Evolutionary conservation across 306 rosid species (phyloP), one percentile per base, ranked within the genome.

Genomic region (Vicia faba): DNA sequence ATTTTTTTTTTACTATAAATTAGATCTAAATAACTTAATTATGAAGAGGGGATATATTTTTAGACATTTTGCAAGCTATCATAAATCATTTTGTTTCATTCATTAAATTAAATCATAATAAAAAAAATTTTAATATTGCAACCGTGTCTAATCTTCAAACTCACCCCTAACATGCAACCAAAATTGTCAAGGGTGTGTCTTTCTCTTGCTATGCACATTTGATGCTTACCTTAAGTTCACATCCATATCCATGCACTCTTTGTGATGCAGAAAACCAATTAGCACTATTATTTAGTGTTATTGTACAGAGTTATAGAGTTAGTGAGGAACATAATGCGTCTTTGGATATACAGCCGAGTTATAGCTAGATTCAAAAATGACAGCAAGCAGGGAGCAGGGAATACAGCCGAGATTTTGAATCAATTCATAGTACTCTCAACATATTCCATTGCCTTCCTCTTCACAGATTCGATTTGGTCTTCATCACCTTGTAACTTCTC

Each of bases 401-500:
- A 4, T 41, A 36, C 56, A 48, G 57, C 61, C 49, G 26, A 16
- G 13, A 13, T 33, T 23, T 29, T 33, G 39, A 3, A 68, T 88
- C 85, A 88, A 69, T 83, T 81, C 43, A 86, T 6, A 55, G 89
- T 73, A 73, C 75, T 85, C 80, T 89, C 84, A 3, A 88, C 96
- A 36, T 88, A 93, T 36, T 90, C 87, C 84, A 93, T 74, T 44
- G 99, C 97, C 78, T 83, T 88, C 79, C 75, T 70, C 81, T 86
- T 93, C 72, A 93, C 99, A 9, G 76, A 83, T 63, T 88, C 91
- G 3, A 88, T 84, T 51, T 88, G 79, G 50, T 82, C 96, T 40
- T 85, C 86, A 33, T 88, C 84, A 6, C 97, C 99, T n/a, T n/a
- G n/a, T n/a, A n/a, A n/a, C n/a, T n/a, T 87, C 88, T 93, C 99